Evolutionary conservation across 1,139 yeast species (phyloP).

Genomic region (Saccharomyces hybrid): DNA sequence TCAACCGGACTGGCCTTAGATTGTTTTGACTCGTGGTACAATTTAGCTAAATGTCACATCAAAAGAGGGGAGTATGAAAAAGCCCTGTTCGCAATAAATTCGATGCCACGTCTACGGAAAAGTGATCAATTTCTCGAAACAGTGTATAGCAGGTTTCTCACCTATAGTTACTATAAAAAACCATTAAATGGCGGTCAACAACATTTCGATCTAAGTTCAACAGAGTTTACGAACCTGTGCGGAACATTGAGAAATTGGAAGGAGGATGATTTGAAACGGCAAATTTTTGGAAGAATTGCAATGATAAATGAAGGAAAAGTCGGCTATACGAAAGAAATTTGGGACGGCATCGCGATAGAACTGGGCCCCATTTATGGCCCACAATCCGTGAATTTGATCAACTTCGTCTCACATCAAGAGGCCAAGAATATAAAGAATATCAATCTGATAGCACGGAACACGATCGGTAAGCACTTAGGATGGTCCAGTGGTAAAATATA

Average conservation of each 20-base stretch:
- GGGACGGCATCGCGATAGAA: constrained; percentile 37
- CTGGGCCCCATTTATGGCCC: constrained; percentile 50
- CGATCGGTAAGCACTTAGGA: constrained; percentile 69
- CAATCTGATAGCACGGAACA: constrained; percentile 63
- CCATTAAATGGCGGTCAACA: constrained; percentile 17
- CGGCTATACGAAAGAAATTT: constrained; percentile 28
- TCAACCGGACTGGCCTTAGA: constrained; percentile 79
- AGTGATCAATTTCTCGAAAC: constrained; percentile 19
- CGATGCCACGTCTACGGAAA: constrained; percentile 55
- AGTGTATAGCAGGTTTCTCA: constrained; percentile 10
- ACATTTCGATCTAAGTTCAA: constrained; percentile 61
- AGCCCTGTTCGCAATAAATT: constrained; percentile 76
- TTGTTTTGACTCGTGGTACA: constrained; percentile 77
- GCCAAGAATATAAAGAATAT: constrained; percentile 51
- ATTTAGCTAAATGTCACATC: constrained; percentile 64
- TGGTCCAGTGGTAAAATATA: constrained; percentile 60
- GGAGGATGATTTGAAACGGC: constrained; percentile 20
- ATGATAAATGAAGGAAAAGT: constrained; percentile 37
- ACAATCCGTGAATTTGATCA: constrained; percentile 40
- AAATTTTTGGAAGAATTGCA: constrained; percentile 51
- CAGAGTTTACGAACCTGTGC: constrained; percentile 50
- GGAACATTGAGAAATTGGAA: constrained; percentile 30
- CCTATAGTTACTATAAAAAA: constrained; percentile 23
- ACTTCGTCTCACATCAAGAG: constrained; percentile 39
- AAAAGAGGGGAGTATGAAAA: constrained; percentile 60